Conservation (phyloP, 139 green algal species). For the Chloropicon primus region DNA sequence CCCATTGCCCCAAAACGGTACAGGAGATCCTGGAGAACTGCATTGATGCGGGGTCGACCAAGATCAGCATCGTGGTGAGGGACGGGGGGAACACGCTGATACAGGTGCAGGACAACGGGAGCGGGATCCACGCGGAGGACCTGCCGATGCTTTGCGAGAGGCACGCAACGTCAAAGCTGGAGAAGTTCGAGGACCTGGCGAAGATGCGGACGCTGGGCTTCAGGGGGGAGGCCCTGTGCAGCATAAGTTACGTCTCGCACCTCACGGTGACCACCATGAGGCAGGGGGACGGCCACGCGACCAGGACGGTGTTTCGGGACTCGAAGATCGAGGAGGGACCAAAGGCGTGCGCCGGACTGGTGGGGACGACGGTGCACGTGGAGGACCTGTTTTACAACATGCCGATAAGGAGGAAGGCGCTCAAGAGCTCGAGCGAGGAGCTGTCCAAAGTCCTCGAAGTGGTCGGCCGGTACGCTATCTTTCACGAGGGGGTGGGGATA, state of each 20-base stretch:
- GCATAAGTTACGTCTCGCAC: constrained; percentile 77
- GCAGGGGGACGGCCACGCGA: constrained; percentile 34
- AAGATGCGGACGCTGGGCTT: constrained; percentile 83
- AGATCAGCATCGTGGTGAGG: constrained; percentile 65
- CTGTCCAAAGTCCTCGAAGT: constrained; percentile 69
- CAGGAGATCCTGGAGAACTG: constrained; percentile 98
- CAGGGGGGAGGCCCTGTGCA: constrained; percentile 80
- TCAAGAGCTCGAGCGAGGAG: constrained; percentile 52
- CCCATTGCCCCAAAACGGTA: no score
- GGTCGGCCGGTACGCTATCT: constrained; percentile 59
- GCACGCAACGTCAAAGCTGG: constrained; percentile 91
- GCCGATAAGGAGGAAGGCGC: constrained; percentile 46
- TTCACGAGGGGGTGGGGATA: constrained; percentile 37
- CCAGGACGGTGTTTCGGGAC: constrained; percentile 24
- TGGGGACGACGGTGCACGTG: constrained; percentile 75
- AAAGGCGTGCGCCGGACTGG: constrained; percentile 53
- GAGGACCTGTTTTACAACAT: constrained; percentile 97
- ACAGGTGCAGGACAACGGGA: constrained; percentile 84
- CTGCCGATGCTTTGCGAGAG: constrained; percentile 68
- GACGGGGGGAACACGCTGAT: constrained; percentile 86
- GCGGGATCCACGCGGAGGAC: constrained; percentile 66
- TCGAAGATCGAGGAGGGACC: constrained; percentile 43
- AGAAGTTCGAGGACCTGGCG: constrained; percentile 70
- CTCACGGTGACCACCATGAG: constrained; percentile 88
- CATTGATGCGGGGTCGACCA: constrained; percentile 60